Percentiles rank a stretch among this genome's conserved stretches.
These are phyloP conservation scores for Nephelium lappaceum DNA, from an alignment of 345 rosid genomes.

Conservation along the genomic window DNA sequence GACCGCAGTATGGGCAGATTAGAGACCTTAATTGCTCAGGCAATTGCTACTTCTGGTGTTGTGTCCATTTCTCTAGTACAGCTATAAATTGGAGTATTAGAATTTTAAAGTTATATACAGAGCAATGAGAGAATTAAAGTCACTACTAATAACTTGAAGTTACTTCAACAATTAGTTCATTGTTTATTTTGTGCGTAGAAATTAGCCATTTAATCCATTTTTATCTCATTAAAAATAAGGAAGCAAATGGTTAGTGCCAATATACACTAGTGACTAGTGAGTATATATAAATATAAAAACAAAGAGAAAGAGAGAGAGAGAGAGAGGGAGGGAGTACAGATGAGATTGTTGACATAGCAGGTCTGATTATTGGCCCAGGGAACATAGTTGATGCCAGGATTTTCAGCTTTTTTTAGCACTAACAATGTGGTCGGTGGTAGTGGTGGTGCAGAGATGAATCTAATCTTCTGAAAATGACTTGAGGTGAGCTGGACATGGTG, in stretches of 20 bases:
- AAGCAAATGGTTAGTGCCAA: neutral
- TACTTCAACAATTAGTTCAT: neutral
- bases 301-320: constrained; percentile 17
- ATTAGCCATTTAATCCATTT: neutral
- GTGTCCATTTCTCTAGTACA: neutral
- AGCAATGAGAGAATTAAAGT: neutral
- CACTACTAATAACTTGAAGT: neutral
- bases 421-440: constrained; percentile 80
- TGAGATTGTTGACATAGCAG: constrained; percentile 70
- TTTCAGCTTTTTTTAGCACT: constrained; percentile 82
- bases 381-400: constrained; percentile 72
- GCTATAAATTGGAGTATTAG: neutral
- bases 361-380: constrained; percentile 73
- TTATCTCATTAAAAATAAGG: neutral
- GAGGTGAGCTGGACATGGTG: constrained; percentile 21
- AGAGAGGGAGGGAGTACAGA: constrained; percentile 56
- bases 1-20: neutral
- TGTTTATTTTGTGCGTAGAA: too few species aligned
- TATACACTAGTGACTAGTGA: neutral
- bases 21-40: neutral
- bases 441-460: constrained; percentile 34
- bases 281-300: neutral
- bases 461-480: neutral
- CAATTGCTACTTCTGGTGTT: neutral
- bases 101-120: neutral